Evolutionary conservation across 2,329 filamentous ascomycete species (phyloP), one percentile per base, ranked within the genome.

Genomic region (Colletotrichum orbiculare): DNA sequence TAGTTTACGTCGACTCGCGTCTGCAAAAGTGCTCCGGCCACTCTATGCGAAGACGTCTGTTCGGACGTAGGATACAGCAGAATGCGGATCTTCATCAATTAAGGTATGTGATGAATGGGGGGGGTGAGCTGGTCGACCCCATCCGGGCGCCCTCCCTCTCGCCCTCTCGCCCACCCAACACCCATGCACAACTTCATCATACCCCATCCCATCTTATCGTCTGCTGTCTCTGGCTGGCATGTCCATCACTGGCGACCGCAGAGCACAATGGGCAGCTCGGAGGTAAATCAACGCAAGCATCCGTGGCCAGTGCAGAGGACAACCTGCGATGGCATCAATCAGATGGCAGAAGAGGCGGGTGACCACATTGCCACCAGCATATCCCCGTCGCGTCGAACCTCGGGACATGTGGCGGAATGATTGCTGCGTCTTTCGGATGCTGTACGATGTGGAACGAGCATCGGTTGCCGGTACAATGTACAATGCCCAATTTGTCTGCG

Each of bases 321-420:
- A 47, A 13, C 54, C 41, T 37, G 33, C 33, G 43, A 15, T 37
- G 15, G 17, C 33, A 54, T 13, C 33, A 46, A 49, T 25, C 33
- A 56, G 25, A 56, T 34, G 52, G 25, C 25, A 49, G 45, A 41
- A 38, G 11, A 13, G 39, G 34, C 48, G 55, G 60, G 11, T 35
- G 37, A 33, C 35, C 37, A 58, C 47, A 42, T 53, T 46, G 54
- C 54, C 54, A 63, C 60, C 47, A 47, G 59, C 46, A 59, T 47
- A 45, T 12, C 60, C 48, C 48, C 47, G 60, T 42, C 54, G 45
- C 55, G 25, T 25, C 25, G 4, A 25, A 25, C 25, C 25, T 25
- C 25, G 25, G 25, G 25, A 25, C 25, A 25, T 25, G 25, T 25
- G 25, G 25, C 25, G 25, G 25, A 25, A 25, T 25, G 25, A 25